Base-by-base conservation (phyloP, 2,329 filamentous ascomycete species). In the Pestalotiopsis sp. region DNA sequence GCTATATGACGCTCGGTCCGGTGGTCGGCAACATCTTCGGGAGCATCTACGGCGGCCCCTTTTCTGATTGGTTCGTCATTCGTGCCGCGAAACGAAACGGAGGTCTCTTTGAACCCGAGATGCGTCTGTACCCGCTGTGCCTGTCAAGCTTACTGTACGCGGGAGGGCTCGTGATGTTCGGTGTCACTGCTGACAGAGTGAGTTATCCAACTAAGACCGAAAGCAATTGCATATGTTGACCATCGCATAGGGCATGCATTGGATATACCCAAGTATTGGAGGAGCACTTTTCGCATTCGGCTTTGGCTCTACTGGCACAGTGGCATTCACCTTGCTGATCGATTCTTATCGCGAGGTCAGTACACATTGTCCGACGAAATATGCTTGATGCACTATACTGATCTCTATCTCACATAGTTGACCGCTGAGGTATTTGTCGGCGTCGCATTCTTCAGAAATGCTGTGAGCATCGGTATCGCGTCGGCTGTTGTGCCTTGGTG, bases 51-150 rank as follows among this genome's bases (percentile, higher is more conserved):
- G 45, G 45, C 6, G 45, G 45, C 20, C 45, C 45, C 2, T 23
- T 52, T 78, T 76, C 78, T 0, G 82, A 84, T 61, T 77, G 76
- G 74, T 76, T 76, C 0, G 80, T 83, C 60, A 68, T 81, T 2
- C 74, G 72, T 27, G 74, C 82, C 31, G 76, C 83, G 0, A 75
- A 74, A 17, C 74, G 79, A 2, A 83, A 83, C 12, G 74, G 75
- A 0, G 82, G 81, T 3, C 73, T 81, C 7, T 84, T 80, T 55
- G 83, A 84, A 69, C 82, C 83, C 0, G 83, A 84, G 69, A 84
- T 84, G 77, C 76, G 82, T 4, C 71, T 84, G 7, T 82, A 31
- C 84, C 25, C 25, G 25, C 14, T 38, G n/a, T 23, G 14, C 4
- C n/a, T 38, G 6, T 14, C 17, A 23, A 38, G 14, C 11, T 7